Evolutionary conservation across 192 early-diverging fungal species (phyloP), one percentile per base, ranked within the genome.

Genomic region (Coemansia sp.): DNA sequence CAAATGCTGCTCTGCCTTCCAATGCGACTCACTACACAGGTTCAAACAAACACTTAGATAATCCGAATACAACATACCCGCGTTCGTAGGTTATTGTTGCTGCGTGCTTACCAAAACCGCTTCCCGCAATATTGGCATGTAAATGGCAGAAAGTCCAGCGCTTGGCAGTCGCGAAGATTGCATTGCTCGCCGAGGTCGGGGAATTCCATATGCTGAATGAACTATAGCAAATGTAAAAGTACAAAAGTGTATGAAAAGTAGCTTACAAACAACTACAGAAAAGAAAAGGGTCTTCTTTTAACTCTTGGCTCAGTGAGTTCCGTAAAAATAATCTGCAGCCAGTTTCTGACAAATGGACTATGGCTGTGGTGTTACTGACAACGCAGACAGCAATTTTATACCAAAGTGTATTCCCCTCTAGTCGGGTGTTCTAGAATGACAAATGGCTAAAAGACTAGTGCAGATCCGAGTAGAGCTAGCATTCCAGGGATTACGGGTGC

Each of bases 181-280:
- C 89, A 91, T 40, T 88, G 82, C 45, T 83, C 76, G 54, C 89
- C 89, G 49, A 88, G 60, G 32, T 86, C 77, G n/a, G 84, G 87
- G 23, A 91, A 65, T 60, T 89, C 89, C 89, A 91, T 91, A 23
- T 24, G 25, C n/a, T 44, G 18, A 10, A 33, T 18, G 7, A 27
- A n/a, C n/a, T n/a, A n/a, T 29, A 42, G 7, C 12, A 38, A 55
- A 3, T 38, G 35, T 35, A 42, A 29, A 56, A 50, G 12, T 9
- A 45, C 24, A 23, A 43, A 43, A 43, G 14, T 5, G 22, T 7
- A 0, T 27, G 25, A 21, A 33, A 29, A 40, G 52, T 9, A 51
- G 44, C 33, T 35, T 35, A 6, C 33, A 35, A 35, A 35, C 2
- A 32, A 42, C 6, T 23, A 45, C 22, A 47, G 46, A 30, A 49